phyloP scores from a whole-genome alignment of 352 stramenopile genomes.

The Phytophthora lateralis region DNA sequence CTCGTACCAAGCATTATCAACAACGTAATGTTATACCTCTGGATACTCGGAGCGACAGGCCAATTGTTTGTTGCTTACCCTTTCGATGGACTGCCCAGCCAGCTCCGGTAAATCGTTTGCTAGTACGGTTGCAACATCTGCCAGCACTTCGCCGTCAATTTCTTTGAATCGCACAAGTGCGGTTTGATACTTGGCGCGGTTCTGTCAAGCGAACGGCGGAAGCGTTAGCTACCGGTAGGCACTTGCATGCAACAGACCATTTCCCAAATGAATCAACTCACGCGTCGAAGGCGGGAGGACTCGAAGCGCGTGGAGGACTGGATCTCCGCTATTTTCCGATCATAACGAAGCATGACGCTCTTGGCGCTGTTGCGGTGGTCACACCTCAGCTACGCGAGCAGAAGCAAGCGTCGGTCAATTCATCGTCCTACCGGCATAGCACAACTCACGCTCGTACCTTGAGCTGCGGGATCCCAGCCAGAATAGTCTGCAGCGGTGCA shows the following conservation, averaged over 20 bases:
- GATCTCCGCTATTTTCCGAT: slow-evolving; percentile 65
- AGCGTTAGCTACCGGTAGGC: slow-evolving; percentile 6
- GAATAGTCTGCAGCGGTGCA: slow-evolving; percentile 60
- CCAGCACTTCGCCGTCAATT: slow-evolving; percentile 58
- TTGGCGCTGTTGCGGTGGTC: slow-evolving; percentile 70
- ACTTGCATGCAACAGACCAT: neutral
- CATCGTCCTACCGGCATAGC: neutral
- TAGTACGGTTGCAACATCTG: slow-evolving; percentile 49
- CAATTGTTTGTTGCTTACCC: slow-evolving; percentile 26
- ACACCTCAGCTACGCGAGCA: slow-evolving; percentile 48
- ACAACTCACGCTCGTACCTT: slow-evolving; percentile 34
- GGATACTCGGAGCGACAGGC: neutral
- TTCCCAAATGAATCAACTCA: slow-evolving; percentile 28
- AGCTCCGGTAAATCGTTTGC: slow-evolving; percentile 43
- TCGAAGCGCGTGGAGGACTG: slow-evolving; percentile 49
- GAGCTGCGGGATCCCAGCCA: slow-evolving; percentile 59
- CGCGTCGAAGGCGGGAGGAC: slow-evolving; percentile 52
- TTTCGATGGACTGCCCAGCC: slow-evolving; percentile 43
- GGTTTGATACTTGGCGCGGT: slow-evolving; percentile 63
- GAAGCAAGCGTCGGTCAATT: slow-evolving; percentile 8
- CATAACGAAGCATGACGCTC: slow-evolving; percentile 58
- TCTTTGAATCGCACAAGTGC: slow-evolving; percentile 64
- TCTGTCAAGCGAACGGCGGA: slow-evolving; percentile 41
- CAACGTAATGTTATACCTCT: neutral
- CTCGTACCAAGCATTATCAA: slow-evolving; percentile 1